These are phyloP conservation scores for Rhinocladiella mackenziei DNA, from an alignment of 2,329 filamentous ascomycete species.

Conservation along the genomic window DNA sequence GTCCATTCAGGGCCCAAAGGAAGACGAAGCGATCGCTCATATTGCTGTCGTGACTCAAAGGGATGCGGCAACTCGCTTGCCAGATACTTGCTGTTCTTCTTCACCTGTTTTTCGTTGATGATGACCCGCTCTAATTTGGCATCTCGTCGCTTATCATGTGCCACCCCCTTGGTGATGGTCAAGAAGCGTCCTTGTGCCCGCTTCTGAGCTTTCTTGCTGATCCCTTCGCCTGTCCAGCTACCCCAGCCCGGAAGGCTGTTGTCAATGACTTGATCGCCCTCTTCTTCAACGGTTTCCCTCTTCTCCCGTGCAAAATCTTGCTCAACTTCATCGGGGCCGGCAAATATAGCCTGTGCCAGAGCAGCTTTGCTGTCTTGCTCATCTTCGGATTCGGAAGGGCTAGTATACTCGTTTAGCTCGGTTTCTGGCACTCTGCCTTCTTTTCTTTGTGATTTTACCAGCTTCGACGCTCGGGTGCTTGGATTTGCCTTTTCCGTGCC, in stretches of 20 bases:
- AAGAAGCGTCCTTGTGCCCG: slow-evolving; percentile 53
- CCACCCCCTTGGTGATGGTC: slow-evolving; percentile 60
- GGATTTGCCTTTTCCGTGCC: neutral
- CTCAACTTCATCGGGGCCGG: slow-evolving; percentile 60
- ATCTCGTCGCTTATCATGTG: slow-evolving; percentile 73
- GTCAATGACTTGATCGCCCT: slow-evolving; percentile 78
- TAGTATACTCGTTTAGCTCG: slow-evolving; percentile 19
- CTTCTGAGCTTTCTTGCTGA: slow-evolving; percentile 61
- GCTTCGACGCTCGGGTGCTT: neutral
- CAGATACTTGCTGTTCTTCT: slow-evolving; percentile 88
- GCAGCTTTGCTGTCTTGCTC: slow-evolving; percentile 45
- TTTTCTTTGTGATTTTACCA: slow-evolving; percentile 15
- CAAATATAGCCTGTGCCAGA: slow-evolving; percentile 81
- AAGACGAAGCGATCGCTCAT: slow-evolving; percentile 74
- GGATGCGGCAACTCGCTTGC: slow-evolving; percentile 78
- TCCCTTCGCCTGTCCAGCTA: slow-evolving; percentile 78
- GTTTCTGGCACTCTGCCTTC: slow-evolving; percentile 23
- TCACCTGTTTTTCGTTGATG: slow-evolving; percentile 83
- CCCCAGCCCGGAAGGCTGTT: slow-evolving; percentile 93
- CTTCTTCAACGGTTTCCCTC: slow-evolving; percentile 62
- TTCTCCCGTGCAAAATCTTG: slow-evolving; percentile 80
- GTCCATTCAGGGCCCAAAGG: slow-evolving; percentile 93
- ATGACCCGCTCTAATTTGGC: slow-evolving; percentile 79
- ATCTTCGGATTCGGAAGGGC: slow-evolving; percentile 36
- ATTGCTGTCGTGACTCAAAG: slow-evolving; percentile 70